These are phyloP conservation scores for Spiraea crenata DNA, from an alignment of 331 rosid genomes.

Conservation along the genomic window DNA sequence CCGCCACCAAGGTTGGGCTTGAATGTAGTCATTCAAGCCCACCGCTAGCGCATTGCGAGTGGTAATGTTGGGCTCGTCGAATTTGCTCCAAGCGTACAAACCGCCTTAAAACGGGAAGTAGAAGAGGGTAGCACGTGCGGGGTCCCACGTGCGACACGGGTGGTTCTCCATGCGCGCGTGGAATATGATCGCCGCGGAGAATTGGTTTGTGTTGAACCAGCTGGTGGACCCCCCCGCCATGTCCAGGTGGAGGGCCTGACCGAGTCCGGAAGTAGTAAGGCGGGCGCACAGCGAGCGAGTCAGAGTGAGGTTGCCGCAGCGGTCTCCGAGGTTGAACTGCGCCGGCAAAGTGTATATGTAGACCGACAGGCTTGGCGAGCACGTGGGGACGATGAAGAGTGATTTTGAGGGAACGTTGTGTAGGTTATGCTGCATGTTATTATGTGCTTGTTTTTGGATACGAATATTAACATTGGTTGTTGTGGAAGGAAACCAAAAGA, in stretches of 20 bases:
- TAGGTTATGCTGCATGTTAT: no score
- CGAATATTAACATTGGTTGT: no score
- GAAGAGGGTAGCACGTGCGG: constrained; percentile 50
- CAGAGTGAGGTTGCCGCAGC: constrained; percentile 42
- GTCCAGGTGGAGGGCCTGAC: constrained; percentile 37
- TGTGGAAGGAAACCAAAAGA: no score
- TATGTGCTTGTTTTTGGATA: no score
- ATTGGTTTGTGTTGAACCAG: constrained; percentile 78
- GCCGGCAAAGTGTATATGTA: constrained; percentile 57
- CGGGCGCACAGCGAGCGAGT: constrained; percentile 79
- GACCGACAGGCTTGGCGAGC: constrained; percentile 33
- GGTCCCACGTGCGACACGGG: constrained; percentile 65
- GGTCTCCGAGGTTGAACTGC: constrained; percentile 57
- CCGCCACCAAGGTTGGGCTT: constrained; percentile 34
- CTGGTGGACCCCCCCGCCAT: neutral
- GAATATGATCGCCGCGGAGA: constrained; percentile 69
- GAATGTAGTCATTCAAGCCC: constrained; percentile 27
- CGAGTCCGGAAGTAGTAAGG: constrained; percentile 64
- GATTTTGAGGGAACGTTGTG: neutral
- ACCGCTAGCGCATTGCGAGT: constrained; percentile 50
- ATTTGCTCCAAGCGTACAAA: constrained; percentile 56
- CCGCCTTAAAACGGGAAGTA: constrained; percentile 80
- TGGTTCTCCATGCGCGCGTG: constrained; percentile 77
- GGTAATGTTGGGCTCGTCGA: constrained; percentile 44
- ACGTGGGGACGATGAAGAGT: constrained; percentile 11